Conservation (phyloP, 257 asterid species). For the Solanum chiquidenum region DNA sequence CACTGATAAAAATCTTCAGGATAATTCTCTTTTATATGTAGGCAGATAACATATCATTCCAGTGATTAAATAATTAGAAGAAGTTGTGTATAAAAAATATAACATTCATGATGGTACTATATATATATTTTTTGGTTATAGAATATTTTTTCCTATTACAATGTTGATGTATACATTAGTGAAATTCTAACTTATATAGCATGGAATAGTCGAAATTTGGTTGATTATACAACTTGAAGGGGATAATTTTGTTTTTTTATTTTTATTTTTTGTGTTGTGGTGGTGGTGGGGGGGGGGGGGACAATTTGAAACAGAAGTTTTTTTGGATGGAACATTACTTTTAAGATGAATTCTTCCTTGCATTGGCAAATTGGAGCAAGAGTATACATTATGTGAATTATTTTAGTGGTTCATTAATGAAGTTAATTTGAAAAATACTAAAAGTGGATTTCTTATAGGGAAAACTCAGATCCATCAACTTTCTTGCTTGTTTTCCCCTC, state of each 20-base stretch:
- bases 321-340: neutral
- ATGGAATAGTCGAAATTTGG: neutral
- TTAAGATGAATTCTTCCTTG: neutral
- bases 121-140: no score
- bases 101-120: neutral
- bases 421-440: neutral
- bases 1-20: neutral
- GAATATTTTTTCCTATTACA: neutral
- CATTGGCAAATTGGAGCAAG: neutral
- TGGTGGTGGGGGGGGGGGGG: no score
- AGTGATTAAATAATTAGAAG: neutral
- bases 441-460: neutral
- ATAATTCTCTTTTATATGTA: neutral
- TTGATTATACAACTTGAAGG: neutral
- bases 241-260: neutral
- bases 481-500: neutral
- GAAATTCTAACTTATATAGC: neutral
- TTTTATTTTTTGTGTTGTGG: neutral
- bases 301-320: neutral
- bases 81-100: neutral
- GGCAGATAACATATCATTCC: neutral
- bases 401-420: neutral
- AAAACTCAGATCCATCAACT: neutral
- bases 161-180: neutral
- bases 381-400: neutral